A percentile compares a stretch with the other conserved stretches of the same genome.
Evolutionary conservation across 345 rosid genomes (phyloP).

Genomic region (Salix viminalis): DNA sequence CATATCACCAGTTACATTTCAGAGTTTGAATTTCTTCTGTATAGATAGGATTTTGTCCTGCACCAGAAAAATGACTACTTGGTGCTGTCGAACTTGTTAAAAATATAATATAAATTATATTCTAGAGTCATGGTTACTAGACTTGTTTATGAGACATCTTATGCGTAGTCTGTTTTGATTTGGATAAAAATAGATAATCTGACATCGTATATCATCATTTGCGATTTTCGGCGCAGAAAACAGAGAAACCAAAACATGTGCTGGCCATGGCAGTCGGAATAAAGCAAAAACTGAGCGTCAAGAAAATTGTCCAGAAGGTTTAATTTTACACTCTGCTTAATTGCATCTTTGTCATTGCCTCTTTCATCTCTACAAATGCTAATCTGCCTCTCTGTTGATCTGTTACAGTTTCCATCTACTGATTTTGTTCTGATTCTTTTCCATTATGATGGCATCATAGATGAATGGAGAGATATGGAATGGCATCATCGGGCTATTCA

Average conservation of each 20-base stretch:
- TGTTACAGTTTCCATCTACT: slow-evolving; percentile 50
- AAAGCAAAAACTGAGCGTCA: slow-evolving; percentile 60
- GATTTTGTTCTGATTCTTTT: slow-evolving; percentile 70
- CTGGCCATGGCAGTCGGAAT: slow-evolving; percentile 73
- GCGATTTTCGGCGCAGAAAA: slow-evolving; percentile 29
- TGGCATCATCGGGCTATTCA: slow-evolving; percentile 68
- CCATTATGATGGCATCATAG: slow-evolving; percentile 71
- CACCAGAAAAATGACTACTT: too few species aligned
- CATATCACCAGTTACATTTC: background rate
- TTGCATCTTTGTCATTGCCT: background rate
- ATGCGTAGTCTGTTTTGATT: too few species aligned
- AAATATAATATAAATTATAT: too few species aligned
- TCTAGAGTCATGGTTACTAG: too few species aligned
- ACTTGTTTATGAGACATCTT: too few species aligned
- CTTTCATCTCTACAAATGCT: background rate
- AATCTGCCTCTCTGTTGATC: background rate
- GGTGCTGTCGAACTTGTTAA: too few species aligned
- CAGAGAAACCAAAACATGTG: slow-evolving; percentile 42
- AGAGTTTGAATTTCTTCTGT: too few species aligned
- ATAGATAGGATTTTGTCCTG: too few species aligned
- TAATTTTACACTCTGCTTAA: background rate
- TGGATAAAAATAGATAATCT: too few species aligned
- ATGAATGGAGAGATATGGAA: slow-evolving; percentile 61
- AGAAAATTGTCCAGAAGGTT: slow-evolving; percentile 70
- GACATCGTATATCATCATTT: background rate